A percentile compares a stretch with the other conserved stretches of the same genome.
phyloP scores from a whole-genome alignment of 306 rosid genomes.

The Cercis canadensis region DNA sequence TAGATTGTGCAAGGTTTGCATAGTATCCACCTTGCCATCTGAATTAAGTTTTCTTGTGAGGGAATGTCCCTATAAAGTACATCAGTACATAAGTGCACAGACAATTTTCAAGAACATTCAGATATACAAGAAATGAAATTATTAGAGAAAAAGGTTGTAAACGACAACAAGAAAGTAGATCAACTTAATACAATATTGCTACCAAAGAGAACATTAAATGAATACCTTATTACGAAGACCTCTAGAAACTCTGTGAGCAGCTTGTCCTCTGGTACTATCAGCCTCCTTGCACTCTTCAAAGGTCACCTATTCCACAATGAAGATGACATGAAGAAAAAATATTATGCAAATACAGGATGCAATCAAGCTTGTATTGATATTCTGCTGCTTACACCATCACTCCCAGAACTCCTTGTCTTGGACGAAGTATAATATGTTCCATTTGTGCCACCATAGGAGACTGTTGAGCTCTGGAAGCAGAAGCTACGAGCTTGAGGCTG shows the following conservation, averaged over 20 bases:
- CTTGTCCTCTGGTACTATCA: conserved; percentile 68
- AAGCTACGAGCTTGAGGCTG: conserved; percentile 71
- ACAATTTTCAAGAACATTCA: not conserved
- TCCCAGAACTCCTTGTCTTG: conserved; percentile 68
- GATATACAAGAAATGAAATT: conserved; percentile 3
- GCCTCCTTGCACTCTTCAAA: conserved; percentile 92
- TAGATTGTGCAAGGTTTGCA: conserved; percentile 88
- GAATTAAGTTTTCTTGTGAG: conserved; percentile 70
- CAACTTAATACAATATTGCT: conserved; percentile 8
- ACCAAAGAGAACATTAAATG: not conserved
- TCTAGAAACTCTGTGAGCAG: conserved; percentile 66
- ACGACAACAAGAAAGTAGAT: conserved; percentile 13
- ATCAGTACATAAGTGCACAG: conserved; percentile 2
- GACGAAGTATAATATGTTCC: conserved; percentile 79
- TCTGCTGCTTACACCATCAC: conserved; percentile 78
- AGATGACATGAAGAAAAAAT: conserved; percentile 29
- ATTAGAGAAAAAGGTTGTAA: conserved; percentile 1
- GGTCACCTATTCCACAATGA: conserved; percentile 55
- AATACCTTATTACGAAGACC: conserved; percentile 77
- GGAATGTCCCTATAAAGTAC: conserved; percentile 74
- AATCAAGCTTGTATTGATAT: conserved; percentile 5
- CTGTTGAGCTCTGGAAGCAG: conserved; percentile 82
- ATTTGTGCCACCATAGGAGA: conserved; percentile 68
- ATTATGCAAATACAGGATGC: not conserved
- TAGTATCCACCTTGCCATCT: conserved; percentile 79